These are phyloP conservation scores for Phlebiopsis flavidoalba DNA, from an alignment of 768 basidiomycete species.

Conservation along the genomic window DNA sequence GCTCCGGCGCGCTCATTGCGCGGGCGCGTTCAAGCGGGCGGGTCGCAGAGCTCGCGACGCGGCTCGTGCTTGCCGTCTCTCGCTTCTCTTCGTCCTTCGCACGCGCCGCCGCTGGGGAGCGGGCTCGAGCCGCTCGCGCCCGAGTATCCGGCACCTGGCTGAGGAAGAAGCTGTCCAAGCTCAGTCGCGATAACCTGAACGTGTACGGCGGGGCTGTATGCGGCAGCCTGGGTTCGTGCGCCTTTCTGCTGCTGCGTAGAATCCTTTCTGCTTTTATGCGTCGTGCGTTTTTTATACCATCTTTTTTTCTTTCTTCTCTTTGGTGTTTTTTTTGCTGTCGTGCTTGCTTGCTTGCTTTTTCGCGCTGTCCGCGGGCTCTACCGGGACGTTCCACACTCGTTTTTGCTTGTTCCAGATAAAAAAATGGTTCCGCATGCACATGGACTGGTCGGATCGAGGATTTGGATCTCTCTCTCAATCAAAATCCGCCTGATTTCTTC, in stretches of 20 bases:
- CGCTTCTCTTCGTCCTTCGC: slow-evolving; percentile 20
- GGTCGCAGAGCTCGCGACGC: slow-evolving; percentile 20
- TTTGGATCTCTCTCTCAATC: too few species aligned
- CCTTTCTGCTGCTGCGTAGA: not conserved
- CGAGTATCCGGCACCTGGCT: slow-evolving; percentile 65
- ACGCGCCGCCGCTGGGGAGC: slow-evolving; percentile 39
- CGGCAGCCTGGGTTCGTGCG: slow-evolving; percentile 54
- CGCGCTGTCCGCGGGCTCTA: not conserved
- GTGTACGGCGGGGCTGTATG: slow-evolving; percentile 77
- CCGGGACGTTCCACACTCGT: not conserved
- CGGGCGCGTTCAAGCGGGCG: slow-evolving; percentile 39
- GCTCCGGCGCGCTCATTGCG: slow-evolving; percentile 56
- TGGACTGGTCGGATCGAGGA: not conserved
- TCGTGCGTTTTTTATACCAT: not conserved
- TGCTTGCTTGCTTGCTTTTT: not conserved
- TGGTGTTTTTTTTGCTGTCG: not conserved
- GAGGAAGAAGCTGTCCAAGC: slow-evolving; percentile 65
- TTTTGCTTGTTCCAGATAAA: not conserved
- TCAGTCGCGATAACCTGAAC: slow-evolving; percentile 67
- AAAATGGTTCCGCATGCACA: not conserved
- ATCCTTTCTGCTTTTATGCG: too few species aligned
- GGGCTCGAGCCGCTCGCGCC: slow-evolving; percentile 71
- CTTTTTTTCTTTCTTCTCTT: not conserved
- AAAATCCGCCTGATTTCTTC: too few species aligned
- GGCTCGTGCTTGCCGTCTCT: slow-evolving; percentile 10